Conservation (phyloP, 257 asterid species). For the Solanum ossicruentum region DNA sequence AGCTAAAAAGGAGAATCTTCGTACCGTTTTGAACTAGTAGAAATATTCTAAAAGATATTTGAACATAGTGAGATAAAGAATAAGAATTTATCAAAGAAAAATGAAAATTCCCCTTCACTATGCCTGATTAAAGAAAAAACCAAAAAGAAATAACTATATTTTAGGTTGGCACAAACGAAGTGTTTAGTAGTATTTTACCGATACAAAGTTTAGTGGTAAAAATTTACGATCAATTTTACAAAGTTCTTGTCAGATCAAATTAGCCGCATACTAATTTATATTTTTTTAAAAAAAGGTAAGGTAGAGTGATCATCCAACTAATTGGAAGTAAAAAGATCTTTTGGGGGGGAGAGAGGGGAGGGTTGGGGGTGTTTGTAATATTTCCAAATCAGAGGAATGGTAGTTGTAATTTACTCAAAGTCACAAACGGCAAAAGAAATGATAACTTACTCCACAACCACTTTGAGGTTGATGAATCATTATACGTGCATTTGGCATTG, state of each 20-base stretch:
- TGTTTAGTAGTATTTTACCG: not conserved
- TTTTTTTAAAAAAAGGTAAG: not conserved
- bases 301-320: not conserved
- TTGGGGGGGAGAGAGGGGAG: not conserved
- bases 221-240: not conserved
- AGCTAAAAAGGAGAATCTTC: not conserved
- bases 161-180: not conserved
- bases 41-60: not conserved
- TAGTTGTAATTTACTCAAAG: not conserved
- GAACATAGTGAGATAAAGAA: not conserved
- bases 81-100: not conserved
- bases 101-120: not conserved
- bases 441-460: conserved; percentile 75
- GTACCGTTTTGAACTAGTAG: not conserved
- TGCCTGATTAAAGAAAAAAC: not conserved
- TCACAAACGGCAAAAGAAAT: not conserved
- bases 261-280: not conserved
- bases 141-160: not conserved
- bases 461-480: conserved; percentile 97
- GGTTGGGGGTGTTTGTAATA: not conserved
- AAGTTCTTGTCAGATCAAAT: not conserved
- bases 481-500: conserved; percentile 97
- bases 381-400: not conserved
- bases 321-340: not conserved
- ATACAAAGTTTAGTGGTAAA: not conserved